Evolutionary conservation across 2,329 filamentous ascomycete species (phyloP), one percentile per base, ranked within the genome.

Genomic region (Didymella sp.): DNA sequence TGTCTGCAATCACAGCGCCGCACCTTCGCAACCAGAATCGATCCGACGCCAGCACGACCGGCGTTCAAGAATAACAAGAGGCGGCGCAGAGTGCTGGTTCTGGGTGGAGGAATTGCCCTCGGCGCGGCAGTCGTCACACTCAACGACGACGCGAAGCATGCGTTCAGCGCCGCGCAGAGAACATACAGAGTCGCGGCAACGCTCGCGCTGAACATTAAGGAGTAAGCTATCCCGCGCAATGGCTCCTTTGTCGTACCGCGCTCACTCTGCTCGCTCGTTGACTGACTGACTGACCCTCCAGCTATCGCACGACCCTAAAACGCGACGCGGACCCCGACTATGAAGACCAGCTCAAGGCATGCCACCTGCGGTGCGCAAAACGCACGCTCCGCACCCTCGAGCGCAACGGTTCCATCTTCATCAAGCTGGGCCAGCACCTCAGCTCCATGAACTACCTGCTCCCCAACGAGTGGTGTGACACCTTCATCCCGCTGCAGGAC

Each of bases 321-420:
- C 82, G 84, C 54, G 81, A 87, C 19, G 84, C 91, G 59, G 81
- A 84, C 35, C 83, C 85, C 49, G 85, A 91, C 73, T 86, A 87
- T 71, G 80, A 85, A n/a, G 81, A 77, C n/a, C 76, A 89, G 33
- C 80, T 99, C 49, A 89, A 87, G 66, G 87, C 88, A 61, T 98
- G 95, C 73, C 95, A 99, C 77, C 89, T 96, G 74, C 86, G 95
- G 76, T 99, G 95, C 78, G 95, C 95, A 27, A 85, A 92, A 69
- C 87, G 95, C 60, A 97, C 95, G 1, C 80, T 98, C 38, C 85
- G 84, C 55, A 93, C 96, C 1, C 80, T 98, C 63, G 95, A 99
- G 82, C 92, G 91, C 81, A 98, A 97, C 76, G 95, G 96, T 24
- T 96, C 94, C 25, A 96, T 99, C 62, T 99, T 98, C 69, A 98